Conservation (phyloP, 202 grass and related monocot species). For the Miscanthus sacchariflorus region DNA sequence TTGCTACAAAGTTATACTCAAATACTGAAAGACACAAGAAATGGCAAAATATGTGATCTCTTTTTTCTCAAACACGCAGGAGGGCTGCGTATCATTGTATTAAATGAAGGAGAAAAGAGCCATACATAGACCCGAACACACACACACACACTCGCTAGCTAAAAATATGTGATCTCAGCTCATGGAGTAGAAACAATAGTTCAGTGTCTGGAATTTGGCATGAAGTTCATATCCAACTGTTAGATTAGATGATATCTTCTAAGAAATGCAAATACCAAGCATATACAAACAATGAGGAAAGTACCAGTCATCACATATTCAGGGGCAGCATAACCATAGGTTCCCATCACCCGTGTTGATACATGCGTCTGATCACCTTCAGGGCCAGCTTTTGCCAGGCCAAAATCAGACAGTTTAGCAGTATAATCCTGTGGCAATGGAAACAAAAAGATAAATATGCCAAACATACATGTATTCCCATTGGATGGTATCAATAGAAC, state of each 20-base stretch:
- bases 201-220: slow-evolving; percentile 20
- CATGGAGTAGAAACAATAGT: slow-evolving; percentile 24
- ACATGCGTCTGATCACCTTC: slow-evolving; percentile 99
- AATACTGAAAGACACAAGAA: neutral
- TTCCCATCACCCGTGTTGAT: slow-evolving; percentile 97
- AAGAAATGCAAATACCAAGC: slow-evolving; percentile 5
- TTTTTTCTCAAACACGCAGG: no score
- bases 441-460: slow-evolving; percentile 44
- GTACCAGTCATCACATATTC: slow-evolving; percentile 99
- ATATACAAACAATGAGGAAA: slow-evolving; percentile 29
- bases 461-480: slow-evolving; percentile 20
- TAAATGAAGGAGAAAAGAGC: no score
- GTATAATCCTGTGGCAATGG: slow-evolving; percentile 82
- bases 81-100: no score
- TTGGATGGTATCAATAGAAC: slow-evolving; percentile 20
- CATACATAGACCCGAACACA: no score
- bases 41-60: neutral
- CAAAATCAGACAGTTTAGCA: slow-evolving; percentile 95
- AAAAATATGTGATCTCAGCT: slow-evolving; percentile 14
- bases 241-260: neutral
- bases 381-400: slow-evolving; percentile 96
- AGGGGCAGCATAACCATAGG: slow-evolving; percentile 96
- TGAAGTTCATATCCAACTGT: neutral
- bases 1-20: neutral
- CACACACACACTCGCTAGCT: no score